Evolutionary conservation across 2,329 filamentous ascomycete species (phyloP).

Genomic region (Aspergillus fischeri): DNA sequence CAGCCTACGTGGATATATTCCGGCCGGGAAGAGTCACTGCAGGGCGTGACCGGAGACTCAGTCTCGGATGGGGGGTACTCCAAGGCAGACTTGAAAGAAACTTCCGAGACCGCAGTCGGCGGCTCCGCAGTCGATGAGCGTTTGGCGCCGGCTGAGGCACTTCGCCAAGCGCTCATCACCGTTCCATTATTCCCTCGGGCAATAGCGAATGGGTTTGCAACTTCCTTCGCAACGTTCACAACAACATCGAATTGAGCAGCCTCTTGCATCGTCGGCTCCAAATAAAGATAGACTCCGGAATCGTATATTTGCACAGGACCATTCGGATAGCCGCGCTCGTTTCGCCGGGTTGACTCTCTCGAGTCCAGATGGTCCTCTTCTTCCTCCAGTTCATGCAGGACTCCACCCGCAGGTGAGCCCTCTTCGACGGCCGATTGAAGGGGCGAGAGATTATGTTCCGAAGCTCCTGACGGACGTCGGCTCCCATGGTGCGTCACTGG

Average conservation of each 20-base stretch:
- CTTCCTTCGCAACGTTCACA: slow-evolving; percentile 63
- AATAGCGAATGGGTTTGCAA: slow-evolving; percentile 54
- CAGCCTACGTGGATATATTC: slow-evolving; percentile 64
- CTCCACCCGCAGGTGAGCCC: slow-evolving; percentile 21
- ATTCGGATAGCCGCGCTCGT: slow-evolving; percentile 60
- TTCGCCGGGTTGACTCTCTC: slow-evolving; percentile 58
- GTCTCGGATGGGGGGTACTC: slow-evolving; percentile 34
- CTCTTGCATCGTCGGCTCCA: slow-evolving; percentile 59
- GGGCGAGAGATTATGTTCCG: slow-evolving; percentile 28
- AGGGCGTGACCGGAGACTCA: slow-evolving; percentile 28
- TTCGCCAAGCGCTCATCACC: slow-evolving; percentile 46
- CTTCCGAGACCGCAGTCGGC: slow-evolving; percentile 42
- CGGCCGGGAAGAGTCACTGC: slow-evolving; percentile 40
- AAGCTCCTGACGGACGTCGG: slow-evolving; percentile 23
- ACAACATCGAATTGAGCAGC: slow-evolving; percentile 59
- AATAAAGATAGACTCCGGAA: slow-evolving; percentile 57
- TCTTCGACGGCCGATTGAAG: slow-evolving; percentile 25
- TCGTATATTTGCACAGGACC: slow-evolving; percentile 63
- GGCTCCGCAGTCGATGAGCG: slow-evolving; percentile 38
- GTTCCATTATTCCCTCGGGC: slow-evolving; percentile 31
- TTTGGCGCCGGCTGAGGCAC: slow-evolving; percentile 37
- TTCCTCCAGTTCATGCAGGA: slow-evolving; percentile 48
- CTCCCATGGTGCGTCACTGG: slow-evolving; percentile 30
- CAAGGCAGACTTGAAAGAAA: slow-evolving; percentile 48
- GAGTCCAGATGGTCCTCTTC: slow-evolving; percentile 44